phyloP scores from a whole-genome alignment of 805 yeast genomes.

The Maudiozyma barnettii region DNA sequence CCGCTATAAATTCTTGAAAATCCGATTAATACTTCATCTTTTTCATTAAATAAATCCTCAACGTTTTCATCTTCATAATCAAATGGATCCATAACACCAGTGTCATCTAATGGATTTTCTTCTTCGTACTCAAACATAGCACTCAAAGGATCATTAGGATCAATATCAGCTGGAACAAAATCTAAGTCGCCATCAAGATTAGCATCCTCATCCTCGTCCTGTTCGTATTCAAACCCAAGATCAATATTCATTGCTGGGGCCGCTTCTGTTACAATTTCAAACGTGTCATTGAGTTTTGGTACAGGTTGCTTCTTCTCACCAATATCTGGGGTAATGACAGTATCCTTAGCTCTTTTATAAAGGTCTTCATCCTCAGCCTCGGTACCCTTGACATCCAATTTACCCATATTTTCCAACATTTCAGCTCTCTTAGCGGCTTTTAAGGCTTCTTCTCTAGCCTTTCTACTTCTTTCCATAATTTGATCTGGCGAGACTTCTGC shows the following conservation, averaged over 20 bases:
- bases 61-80: slow-evolving; percentile 38
- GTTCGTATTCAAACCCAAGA: slow-evolving; percentile 18
- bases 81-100: slow-evolving; percentile 18
- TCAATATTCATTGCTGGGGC: slow-evolving; percentile 23
- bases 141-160: slow-evolving; percentile 31
- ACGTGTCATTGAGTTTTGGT: slow-evolving; percentile 7
- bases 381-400: slow-evolving; percentile 9
- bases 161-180: slow-evolving; percentile 23
- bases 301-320: background rate
- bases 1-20: slow-evolving; percentile 89
- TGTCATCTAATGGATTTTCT: slow-evolving; percentile 40
- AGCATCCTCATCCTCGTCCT: slow-evolving; percentile 6
- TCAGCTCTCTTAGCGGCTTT: slow-evolving; percentile 53
- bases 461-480: slow-evolving; percentile 49
- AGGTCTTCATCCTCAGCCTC: slow-evolving; percentile 10
- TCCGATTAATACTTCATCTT: slow-evolving; percentile 67
- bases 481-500: slow-evolving; percentile 43
- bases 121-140: slow-evolving; percentile 42
- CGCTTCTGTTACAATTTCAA: slow-evolving; percentile 17
- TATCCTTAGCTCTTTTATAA: slow-evolving; percentile 22
- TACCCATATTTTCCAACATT: slow-evolving; percentile 24
- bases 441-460: slow-evolving; percentile 57
- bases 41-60: slow-evolving; percentile 37
- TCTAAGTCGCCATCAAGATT: slow-evolving; percentile 17
- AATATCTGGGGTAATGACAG: slow-evolving; percentile 20